phyloP scores from a whole-genome alignment of 2,329 filamentous ascomycete genomes.

The Davidsoniella virescens region DNA sequence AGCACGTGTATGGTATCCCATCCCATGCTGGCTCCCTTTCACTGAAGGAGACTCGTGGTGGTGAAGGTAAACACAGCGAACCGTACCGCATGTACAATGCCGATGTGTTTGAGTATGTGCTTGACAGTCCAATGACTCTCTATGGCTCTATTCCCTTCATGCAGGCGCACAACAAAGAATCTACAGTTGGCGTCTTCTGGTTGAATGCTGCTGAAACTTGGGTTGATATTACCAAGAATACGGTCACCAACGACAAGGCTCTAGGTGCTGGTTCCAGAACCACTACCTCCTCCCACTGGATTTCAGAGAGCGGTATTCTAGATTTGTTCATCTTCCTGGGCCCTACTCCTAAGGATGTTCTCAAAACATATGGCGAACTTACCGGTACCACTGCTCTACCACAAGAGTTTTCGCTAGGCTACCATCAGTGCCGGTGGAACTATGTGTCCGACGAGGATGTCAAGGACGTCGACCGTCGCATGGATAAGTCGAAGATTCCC shows the following conservation, averaged over 20 bases:
- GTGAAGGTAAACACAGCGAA: slow-evolving; percentile 68
- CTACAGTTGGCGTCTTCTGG: slow-evolving; percentile 93
- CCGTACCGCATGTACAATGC: slow-evolving; percentile 92
- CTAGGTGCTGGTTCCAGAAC: slow-evolving; percentile 53
- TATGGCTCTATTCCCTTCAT: slow-evolving; percentile 97
- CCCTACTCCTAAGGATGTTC: slow-evolving; percentile 67
- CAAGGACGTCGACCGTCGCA: slow-evolving; percentile 87
- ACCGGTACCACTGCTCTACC: slow-evolving; percentile 86
- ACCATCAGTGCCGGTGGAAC: slow-evolving; percentile 98
- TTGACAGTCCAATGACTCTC: slow-evolving; percentile 95
- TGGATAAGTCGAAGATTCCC: slow-evolving; percentile 87
- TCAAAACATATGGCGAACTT: slow-evolving; percentile 69
- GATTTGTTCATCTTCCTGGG: slow-evolving; percentile 93
- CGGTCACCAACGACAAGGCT: slow-evolving; percentile 57
- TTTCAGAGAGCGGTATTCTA: slow-evolving; percentile 77
- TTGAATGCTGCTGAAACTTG: slow-evolving; percentile 93
- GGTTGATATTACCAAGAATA: slow-evolving; percentile 85
- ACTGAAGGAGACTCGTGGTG: slow-evolving; percentile 77
- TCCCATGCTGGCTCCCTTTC: slow-evolving; percentile 83
- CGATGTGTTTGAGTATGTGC: slow-evolving; percentile 94
- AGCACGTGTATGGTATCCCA: slow-evolving; percentile 85
- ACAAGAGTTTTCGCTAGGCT: slow-evolving; percentile 79
- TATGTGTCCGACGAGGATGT: slow-evolving; percentile 96
- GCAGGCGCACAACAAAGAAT: slow-evolving; percentile 89
- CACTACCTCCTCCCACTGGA: slow-evolving; percentile 86